Evolutionary conservation across 2,329 filamentous ascomycete genomes (phyloP).

Genomic region (Phialocephala subalpina): DNA sequence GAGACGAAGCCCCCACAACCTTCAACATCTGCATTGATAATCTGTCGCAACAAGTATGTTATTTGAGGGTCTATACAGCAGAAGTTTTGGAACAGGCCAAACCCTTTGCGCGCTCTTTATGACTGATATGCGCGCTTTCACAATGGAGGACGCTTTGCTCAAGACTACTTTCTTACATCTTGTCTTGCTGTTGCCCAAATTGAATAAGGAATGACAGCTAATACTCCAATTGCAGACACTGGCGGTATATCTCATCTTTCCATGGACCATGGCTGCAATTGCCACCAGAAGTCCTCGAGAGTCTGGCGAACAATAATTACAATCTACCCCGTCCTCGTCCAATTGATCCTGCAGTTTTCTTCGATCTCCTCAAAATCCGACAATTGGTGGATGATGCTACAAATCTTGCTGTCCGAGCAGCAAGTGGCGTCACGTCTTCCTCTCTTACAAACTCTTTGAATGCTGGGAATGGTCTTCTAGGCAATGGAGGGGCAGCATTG

Average conservation of each 20-base stretch:
- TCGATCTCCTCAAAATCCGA: conserved; percentile 84
- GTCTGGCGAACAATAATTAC: conserved; percentile 81
- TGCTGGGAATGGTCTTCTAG: conserved; percentile 58
- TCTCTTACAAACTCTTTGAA: conserved; percentile 64
- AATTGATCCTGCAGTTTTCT: conserved; percentile 82
- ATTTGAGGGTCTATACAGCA: neutral
- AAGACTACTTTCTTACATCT: conserved; percentile 1
- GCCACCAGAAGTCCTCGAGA: conserved; percentile 80
- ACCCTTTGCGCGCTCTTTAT: neutral
- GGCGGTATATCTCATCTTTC: conserved; percentile 85
- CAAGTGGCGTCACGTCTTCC: conserved; percentile 74
- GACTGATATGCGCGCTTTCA: neutral
- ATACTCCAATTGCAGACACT: conserved; percentile 65
- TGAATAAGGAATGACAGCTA: conserved; percentile 21
- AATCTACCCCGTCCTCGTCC: conserved; percentile 77
- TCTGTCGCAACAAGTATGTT: conserved; percentile 75
- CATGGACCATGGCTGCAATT: conserved; percentile 86
- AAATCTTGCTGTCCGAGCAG: conserved; percentile 78
- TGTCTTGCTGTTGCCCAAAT: conserved; percentile 14
- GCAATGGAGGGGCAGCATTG: conserved; percentile 57
- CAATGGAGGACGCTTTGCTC: neutral
- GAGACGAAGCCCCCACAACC: conserved; percentile 43
- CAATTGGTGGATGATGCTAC: conserved; percentile 82
- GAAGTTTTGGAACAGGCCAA: neutral
- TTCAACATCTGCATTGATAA: conserved; percentile 60